phyloP scores from a whole-genome alignment of 1,139 yeast genomes.

The Pichia sp. region DNA sequence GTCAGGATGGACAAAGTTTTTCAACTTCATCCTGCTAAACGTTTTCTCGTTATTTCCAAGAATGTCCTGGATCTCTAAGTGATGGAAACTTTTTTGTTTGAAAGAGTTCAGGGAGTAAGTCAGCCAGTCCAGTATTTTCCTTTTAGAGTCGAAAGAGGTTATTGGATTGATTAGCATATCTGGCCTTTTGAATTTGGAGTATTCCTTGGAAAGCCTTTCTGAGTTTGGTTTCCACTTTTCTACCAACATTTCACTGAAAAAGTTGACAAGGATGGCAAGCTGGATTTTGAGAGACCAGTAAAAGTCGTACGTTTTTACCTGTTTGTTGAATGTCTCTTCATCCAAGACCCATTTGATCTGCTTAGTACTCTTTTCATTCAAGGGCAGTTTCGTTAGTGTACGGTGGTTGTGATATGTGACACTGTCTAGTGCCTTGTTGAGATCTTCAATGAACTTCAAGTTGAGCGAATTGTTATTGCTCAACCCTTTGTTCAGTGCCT shows the following conservation, averaged over 20 bases:
- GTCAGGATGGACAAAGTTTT: conserved; percentile 27
- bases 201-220: conserved; percentile 19
- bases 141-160: conserved; percentile 3
- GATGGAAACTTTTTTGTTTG: conserved; percentile 8
- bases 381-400: background rate
- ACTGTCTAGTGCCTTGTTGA: conserved; percentile 5
- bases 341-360: conserved; percentile 27
- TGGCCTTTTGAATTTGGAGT: conserved; percentile 17
- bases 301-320: conserved; percentile 18
- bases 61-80: conserved; percentile 15
- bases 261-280: conserved; percentile 24
- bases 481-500: conserved; percentile 4
- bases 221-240: conserved; percentile 22
- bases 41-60: conserved; percentile 23
- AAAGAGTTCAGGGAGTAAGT: background rate
- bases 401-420: background rate
- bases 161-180: conserved; percentile 6
- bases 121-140: conserved; percentile 4
- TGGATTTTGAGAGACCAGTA: conserved; percentile 25
- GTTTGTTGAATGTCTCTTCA: conserved; percentile 23
- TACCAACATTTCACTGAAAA: conserved; percentile 18
- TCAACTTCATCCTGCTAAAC: conserved; percentile 30
- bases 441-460: conserved; percentile 1
- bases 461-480: background rate
- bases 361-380: conserved; percentile 3